These are phyloP conservation scores for Teunomyces kruisii DNA, from an alignment of 805 yeast species.

Conservation along the genomic window DNA sequence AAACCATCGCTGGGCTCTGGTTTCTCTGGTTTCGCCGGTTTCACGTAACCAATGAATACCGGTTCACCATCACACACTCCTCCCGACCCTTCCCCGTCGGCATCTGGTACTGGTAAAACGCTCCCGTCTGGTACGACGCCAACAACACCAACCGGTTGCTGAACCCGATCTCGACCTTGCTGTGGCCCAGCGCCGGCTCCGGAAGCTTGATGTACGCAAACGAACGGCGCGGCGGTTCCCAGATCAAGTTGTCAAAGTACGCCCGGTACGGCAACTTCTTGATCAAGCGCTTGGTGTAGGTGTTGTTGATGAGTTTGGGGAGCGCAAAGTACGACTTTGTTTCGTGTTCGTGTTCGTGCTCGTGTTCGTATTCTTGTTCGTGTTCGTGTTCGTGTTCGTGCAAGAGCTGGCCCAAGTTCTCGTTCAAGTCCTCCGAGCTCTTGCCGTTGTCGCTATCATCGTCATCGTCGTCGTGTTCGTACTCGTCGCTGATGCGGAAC, in stretches of 20 bases:
- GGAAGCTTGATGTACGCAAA: constrained; percentile 42
- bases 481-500: constrained; percentile 21
- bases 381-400: constrained; percentile 22
- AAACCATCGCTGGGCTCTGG: too few relatives aligned
- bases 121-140: constrained; percentile 39
- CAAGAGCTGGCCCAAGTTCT: constrained; percentile 39
- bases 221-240: constrained; percentile 44
- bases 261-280: constrained; percentile 41
- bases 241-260: constrained; percentile 39
- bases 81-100: constrained; percentile 30
- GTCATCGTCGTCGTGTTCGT: constrained; percentile 16
- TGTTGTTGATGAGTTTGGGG: constrained; percentile 29
- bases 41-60: constrained; percentile 21
- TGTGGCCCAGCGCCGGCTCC: constrained; percentile 15
- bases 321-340: constrained; percentile 16
- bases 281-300: constrained; percentile 36
- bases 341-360: constrained; percentile 11
- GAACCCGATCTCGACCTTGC: constrained; percentile 40
- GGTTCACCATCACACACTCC: constrained; percentile 32
- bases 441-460: constrained; percentile 13
- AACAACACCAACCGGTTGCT: constrained; percentile 30
- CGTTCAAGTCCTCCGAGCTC: constrained; percentile 42
- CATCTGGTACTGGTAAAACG: constrained; percentile 37
- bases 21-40: too few relatives aligned
- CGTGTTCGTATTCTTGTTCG: too few relatives aligned